Conservation (phyloP, 805 yeast genomes). For the Candida ficus region DNA sequence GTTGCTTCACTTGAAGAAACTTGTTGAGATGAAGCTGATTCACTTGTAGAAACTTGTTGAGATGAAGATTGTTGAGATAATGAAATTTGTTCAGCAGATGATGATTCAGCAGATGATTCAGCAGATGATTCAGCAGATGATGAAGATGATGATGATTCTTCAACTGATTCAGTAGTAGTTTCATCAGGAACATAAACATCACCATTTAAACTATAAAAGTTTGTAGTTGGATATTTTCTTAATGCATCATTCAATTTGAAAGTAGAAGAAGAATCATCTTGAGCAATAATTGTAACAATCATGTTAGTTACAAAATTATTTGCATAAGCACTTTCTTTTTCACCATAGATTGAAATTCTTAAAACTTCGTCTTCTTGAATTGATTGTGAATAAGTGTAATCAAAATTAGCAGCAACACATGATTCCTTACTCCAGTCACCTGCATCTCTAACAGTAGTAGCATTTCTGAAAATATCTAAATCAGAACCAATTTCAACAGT, state of each 20-base stretch:
- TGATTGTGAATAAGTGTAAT: neutral
- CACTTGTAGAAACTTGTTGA: too few relatives aligned
- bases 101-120: neutral
- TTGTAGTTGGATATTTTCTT: neutral
- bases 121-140: neutral
- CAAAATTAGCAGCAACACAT: neutral
- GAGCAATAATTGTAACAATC: neutral
- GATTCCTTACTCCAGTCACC: neutral
- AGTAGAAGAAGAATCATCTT: neutral
- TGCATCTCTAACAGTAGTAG: slow-evolving; percentile 2
- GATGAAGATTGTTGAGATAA: too few relatives aligned
- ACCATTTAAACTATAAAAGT: neutral
- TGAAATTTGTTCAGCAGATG: too few relatives aligned
- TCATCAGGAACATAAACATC: neutral
- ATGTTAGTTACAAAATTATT: neutral
- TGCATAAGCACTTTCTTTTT: neutral
- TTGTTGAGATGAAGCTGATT: too few relatives aligned
- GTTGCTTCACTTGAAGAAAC: too few relatives aligned
- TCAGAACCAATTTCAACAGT: slow-evolving; percentile 2
- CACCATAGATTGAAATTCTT: neutral
- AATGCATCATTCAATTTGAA: neutral
- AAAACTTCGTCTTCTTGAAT: neutral
- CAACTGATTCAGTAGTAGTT: neutral
- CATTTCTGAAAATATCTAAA: slow-evolving; percentile 3
- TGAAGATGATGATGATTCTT: neutral